Conservation (phyloP, 108 stramenopile genomes). For the Thalassiosira profunda region DNA sequence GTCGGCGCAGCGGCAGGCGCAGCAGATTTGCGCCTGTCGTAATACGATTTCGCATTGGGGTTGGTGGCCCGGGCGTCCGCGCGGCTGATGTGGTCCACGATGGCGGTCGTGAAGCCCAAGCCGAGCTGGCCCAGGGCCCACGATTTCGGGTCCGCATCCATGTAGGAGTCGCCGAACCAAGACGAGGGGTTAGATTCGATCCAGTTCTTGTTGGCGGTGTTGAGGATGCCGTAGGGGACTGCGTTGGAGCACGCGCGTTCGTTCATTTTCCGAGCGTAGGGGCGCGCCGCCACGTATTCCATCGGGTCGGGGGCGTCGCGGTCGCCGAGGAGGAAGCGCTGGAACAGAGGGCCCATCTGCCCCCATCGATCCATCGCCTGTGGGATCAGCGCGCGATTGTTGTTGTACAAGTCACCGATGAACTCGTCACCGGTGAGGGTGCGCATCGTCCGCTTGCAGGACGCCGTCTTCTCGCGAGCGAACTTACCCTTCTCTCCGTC, state of each 20-base stretch:
- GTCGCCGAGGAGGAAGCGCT: neutral
- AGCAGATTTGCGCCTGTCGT: too few species aligned
- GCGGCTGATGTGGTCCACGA: neutral
- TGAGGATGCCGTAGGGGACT: neutral
- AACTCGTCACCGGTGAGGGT: neutral
- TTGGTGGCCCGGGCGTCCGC: neutral
- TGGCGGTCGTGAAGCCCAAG: neutral
- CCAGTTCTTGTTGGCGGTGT: slow-evolving; percentile 1
- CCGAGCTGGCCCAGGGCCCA: neutral
- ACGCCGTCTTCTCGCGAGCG: neutral
- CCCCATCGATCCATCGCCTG: neutral
- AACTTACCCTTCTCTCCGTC: neutral
- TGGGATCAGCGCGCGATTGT: too few species aligned
- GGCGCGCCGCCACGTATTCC: neutral
- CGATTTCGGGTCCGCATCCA: neutral
- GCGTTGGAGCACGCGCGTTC: neutral
- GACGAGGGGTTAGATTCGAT: neutral
- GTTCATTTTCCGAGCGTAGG: neutral
- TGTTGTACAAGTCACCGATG: neutral
- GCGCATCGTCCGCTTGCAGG: neutral
- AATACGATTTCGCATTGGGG: neutral
- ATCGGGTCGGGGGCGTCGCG: neutral
- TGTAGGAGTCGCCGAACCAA: neutral
- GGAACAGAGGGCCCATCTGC: neutral
- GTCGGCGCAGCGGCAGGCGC: too few species aligned